Evolutionary conservation across 495 filamentous ascomycete genomes (phyloP).

Genomic region (Penicillium bovifimosum): DNA sequence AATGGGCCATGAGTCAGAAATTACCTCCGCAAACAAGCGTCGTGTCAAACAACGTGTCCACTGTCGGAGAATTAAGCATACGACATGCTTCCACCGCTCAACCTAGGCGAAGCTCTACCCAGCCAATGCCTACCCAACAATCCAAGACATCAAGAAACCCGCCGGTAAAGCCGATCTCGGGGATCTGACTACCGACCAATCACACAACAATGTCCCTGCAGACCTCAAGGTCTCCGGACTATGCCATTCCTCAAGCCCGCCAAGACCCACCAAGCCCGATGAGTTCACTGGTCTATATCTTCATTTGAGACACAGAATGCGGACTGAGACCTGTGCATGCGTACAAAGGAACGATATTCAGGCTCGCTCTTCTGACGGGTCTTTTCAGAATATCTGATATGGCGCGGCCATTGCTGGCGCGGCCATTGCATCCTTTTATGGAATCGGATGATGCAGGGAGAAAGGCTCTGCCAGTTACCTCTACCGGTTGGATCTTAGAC

Average conservation of each 20-base stretch:
- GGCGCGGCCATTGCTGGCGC: neutral
- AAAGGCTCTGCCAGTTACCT: constrained; percentile 5
- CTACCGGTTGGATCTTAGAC: constrained; percentile 8
- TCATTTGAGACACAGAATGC: constrained; percentile 8
- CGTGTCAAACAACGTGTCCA: neutral
- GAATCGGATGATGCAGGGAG: constrained; percentile 4
- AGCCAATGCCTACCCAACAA: neutral
- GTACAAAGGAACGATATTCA: constrained; percentile 5
- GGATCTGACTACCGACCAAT: neutral
- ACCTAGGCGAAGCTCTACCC: neutral
- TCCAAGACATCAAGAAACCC: neutral
- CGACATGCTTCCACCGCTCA: neutral
- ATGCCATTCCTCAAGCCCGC: constrained; percentile 12
- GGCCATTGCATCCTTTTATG: neutral
- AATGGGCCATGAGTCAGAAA: neutral
- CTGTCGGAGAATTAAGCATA: neutral
- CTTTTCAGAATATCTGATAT: constrained; percentile 14
- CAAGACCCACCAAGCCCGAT: constrained; percentile 12
- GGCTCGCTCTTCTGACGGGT: constrained; percentile 16
- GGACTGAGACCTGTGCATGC: constrained; percentile 14
- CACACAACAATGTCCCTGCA: neutral
- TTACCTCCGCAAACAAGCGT: neutral
- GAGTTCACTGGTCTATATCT: constrained; percentile 21
- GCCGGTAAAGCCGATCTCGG: neutral
- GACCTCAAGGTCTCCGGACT: constrained; percentile 9